phyloP scores from a whole-genome alignment of 208 protist genomes.

The Kentomonas sorsogonicus region DNA sequence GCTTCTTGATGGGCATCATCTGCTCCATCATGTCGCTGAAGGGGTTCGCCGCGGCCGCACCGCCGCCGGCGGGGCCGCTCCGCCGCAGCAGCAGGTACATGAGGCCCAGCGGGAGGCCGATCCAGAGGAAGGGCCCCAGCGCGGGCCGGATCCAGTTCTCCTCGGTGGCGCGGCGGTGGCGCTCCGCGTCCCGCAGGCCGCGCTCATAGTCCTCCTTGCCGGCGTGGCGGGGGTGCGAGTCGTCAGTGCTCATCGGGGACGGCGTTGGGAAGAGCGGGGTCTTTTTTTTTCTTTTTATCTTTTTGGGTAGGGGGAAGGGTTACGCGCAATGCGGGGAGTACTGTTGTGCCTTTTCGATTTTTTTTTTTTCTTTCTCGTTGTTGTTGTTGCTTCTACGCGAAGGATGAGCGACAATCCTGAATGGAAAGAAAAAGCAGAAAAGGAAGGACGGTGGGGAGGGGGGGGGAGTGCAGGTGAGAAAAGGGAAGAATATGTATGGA shows the following conservation, averaged over 20 bases:
- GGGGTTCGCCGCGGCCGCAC: slow-evolving; percentile 32
- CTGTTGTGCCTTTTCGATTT: too few species aligned
- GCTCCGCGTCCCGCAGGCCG: slow-evolving; percentile 60
- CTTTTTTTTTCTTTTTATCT: too few species aligned
- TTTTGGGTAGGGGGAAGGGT: too few species aligned
- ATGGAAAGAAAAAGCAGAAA: too few species aligned
- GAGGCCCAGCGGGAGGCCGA: slow-evolving; percentile 61
- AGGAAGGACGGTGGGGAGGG: too few species aligned
- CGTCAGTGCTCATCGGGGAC: too few species aligned
- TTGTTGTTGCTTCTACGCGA: not conserved
- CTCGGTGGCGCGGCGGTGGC: slow-evolving; percentile 64
- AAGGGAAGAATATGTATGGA: too few species aligned
- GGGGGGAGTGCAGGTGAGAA: too few species aligned
- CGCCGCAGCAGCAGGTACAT: slow-evolving; percentile 54
- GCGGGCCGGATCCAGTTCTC: slow-evolving; percentile 77
- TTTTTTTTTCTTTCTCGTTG: slow-evolving; percentile 1
- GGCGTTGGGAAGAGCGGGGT: too few species aligned
- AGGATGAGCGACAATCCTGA: too few species aligned
- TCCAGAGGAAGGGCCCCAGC: slow-evolving; percentile 68
- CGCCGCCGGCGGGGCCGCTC: slow-evolving; percentile 20
- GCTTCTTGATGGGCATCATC: slow-evolving; percentile 87
- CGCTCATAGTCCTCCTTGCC: slow-evolving; percentile 43
- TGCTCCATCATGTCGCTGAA: slow-evolving; percentile 80
- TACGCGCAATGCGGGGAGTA: too few species aligned
- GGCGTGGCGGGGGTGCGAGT: too few species aligned